Conservation (phyloP, 345 rosid species). For the Eucalyptus pauciflora region DNA sequence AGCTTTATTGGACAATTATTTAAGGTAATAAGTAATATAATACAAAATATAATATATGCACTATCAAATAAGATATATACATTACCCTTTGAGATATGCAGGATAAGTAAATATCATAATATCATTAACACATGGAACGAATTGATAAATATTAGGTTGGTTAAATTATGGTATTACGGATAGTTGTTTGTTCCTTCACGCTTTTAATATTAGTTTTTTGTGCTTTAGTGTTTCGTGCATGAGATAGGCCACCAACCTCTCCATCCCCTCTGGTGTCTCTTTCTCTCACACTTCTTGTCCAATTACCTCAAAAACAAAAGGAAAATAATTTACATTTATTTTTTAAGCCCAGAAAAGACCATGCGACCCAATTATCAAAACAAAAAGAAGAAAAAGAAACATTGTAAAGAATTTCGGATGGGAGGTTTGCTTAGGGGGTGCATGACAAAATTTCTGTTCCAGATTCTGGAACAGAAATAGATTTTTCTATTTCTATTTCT, state of each 20-base stretch:
- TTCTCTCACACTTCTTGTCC: conserved; percentile 55
- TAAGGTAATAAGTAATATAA: not conserved
- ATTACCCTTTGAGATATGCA: too few relatives aligned
- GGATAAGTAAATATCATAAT: too few relatives aligned
- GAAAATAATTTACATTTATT: not conserved
- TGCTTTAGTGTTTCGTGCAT: not conserved
- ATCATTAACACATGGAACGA: not conserved
- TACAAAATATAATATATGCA: too few relatives aligned
- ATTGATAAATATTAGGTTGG: conserved; percentile 22
- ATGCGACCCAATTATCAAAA: not conserved
- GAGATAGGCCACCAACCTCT: conserved; percentile 35
- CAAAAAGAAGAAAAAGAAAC: too few relatives aligned
- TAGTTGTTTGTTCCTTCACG: conserved; percentile 11
- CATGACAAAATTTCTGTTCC: too few relatives aligned
- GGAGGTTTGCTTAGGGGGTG: too few relatives aligned
- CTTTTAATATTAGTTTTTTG: not conserved
- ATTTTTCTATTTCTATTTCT: too few relatives aligned
- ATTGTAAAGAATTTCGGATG: too few relatives aligned
- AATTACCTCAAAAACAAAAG: not conserved
- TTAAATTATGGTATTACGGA: conserved; percentile 2
- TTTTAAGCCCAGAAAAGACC: not conserved
- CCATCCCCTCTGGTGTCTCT: conserved; percentile 20
- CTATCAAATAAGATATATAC: too few relatives aligned
- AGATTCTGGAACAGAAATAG: too few relatives aligned
- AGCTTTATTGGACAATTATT: too few relatives aligned